Evolutionary conservation across 2,329 filamentous ascomycete genomes (phyloP), one percentile per base, ranked within the genome.

Genomic region (Colletotrichum kahawae): DNA sequence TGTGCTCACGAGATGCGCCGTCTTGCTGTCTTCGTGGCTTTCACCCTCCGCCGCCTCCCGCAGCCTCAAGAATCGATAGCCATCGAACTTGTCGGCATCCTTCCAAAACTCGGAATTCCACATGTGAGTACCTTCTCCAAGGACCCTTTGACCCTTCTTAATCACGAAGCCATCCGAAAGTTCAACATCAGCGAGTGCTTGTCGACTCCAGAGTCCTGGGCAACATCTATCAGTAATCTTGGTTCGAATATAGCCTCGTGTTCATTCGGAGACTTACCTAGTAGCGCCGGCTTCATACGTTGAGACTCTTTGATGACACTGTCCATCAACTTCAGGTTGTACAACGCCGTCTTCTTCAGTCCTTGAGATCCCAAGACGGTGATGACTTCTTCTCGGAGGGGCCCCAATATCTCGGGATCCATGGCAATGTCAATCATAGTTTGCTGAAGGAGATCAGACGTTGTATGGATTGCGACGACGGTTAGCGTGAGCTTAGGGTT

Each of bases 1-100:
- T 0, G 83, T 84, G 16, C 79, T 82, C 14, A 84, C 83, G 38
- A 84, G 80, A 67, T 85, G 82, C 12, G 80, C 78, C 63, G 60
- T 33, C 34, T 63, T 63, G n/a, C 38, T 66, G 29, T 66, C 36
- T 29, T 48, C 63, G 7, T 76, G 43, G 67, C 77, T 78, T 62
- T 79, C 77, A 48, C 62, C 59, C 10, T 77, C 79, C 4, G 79
- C 31, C 16, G 31, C 13, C 63, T 54, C 60, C 18, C 77, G 76
- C 70, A 77, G 68, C 8, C 59, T 62, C 10, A 76, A 48, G 48
- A 77, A 80, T 8, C 79, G 76, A 62, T 76, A 77, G 29, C 68
- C 76, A 63, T 81, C 77, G 14, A 70, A 81, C 60, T 75, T 29
- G 1, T 67, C 36, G 4, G 80, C 71, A 21, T 79, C 69, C 5